These are phyloP conservation scores for Tardiomyces depauwii DNA, from an alignment of 1,139 yeast genomes.

Conservation along the genomic window DNA sequence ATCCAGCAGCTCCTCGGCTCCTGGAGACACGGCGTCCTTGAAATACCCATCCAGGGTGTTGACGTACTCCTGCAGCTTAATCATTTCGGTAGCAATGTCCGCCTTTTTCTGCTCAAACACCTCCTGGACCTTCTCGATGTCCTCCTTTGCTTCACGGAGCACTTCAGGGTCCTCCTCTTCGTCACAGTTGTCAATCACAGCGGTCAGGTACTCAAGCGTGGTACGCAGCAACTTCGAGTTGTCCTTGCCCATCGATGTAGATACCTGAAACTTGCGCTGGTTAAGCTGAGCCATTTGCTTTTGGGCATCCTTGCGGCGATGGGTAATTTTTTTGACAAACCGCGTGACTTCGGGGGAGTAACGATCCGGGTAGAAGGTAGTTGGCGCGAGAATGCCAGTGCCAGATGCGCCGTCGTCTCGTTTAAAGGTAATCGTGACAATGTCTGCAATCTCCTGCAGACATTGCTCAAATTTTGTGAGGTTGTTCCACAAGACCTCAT, in stretches of 20 bases:
- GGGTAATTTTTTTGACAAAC: conserved; percentile 12
- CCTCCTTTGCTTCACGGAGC: background rate
- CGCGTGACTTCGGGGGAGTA: conserved; percentile 25
- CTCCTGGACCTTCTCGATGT: background rate
- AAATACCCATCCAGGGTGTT: background rate
- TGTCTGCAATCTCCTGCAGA: conserved; percentile 27
- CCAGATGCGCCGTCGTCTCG: conserved; percentile 23
- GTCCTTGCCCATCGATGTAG: conserved; percentile 7
- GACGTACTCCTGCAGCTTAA: background rate
- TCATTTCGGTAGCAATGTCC: background rate
- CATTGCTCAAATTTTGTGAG: conserved; percentile 18
- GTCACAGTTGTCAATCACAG: background rate
- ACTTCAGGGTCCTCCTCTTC: background rate
- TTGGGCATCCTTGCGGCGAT: conserved; percentile 12
- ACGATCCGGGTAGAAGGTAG: conserved; percentile 35
- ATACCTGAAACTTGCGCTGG: conserved; percentile 9
- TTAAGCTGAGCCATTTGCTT: conserved; percentile 15
- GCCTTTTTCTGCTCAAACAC: background rate
- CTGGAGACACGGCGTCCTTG: background rate
- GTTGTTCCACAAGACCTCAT: conserved; percentile 17
- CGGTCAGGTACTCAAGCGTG: background rate
- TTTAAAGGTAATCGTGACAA: conserved; percentile 30
- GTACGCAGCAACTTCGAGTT: background rate
- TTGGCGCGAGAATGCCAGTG: conserved; percentile 28
- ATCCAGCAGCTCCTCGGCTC: background rate